Conservation (phyloP, 2,329 filamentous ascomycete species). For the Fusarium tricinctum region DNA sequence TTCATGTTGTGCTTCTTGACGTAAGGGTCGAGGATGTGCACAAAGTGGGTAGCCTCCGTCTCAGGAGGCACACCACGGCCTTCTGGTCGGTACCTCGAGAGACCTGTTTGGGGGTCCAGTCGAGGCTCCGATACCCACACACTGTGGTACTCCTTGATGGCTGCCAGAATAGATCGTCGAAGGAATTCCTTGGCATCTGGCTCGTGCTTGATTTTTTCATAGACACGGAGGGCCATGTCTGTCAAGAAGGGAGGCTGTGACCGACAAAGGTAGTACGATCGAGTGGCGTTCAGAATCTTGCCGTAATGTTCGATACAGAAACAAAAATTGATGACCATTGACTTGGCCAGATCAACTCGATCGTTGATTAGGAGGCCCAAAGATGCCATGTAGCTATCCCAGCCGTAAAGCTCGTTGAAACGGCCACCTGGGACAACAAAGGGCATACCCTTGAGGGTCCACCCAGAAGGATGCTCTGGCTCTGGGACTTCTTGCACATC, state of each 20-base stretch:
- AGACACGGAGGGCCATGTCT: conserved; percentile 95
- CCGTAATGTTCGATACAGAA: conserved; percentile 99
- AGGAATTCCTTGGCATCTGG: conserved; percentile 86
- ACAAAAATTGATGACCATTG: conserved; percentile 96
- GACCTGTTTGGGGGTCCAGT: conserved; percentile 80
- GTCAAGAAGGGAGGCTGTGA: conserved; percentile 98
- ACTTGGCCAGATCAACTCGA: conserved; percentile 87
- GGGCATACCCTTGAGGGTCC: conserved; percentile 83
- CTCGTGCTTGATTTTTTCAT: conserved; percentile 92
- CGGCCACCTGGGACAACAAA: conserved; percentile 98
- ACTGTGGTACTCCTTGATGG: conserved; percentile 95
- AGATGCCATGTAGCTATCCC: conserved; percentile 99
- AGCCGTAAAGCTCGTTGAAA: conserved; percentile 98
- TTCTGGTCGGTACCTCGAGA: conserved; percentile 87
- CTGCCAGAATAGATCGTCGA: conserved; percentile 82
- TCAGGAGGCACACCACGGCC: conserved; percentile 90
- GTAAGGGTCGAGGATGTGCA: conserved; percentile 85
- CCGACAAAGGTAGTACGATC: conserved; percentile 93
- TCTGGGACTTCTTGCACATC: conserved; percentile 85
- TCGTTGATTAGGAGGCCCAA: conserved; percentile 89
- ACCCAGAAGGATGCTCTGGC: conserved; percentile 69
- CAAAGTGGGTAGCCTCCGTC: conserved; percentile 89
- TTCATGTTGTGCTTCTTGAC: conserved; percentile 85
- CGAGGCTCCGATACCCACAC: conserved; percentile 88
- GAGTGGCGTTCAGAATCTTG: conserved; percentile 97